Evolutionary conservation across 139 green algal genomes (phyloP).

Genomic region (Chlamydomonas incerta): DNA sequence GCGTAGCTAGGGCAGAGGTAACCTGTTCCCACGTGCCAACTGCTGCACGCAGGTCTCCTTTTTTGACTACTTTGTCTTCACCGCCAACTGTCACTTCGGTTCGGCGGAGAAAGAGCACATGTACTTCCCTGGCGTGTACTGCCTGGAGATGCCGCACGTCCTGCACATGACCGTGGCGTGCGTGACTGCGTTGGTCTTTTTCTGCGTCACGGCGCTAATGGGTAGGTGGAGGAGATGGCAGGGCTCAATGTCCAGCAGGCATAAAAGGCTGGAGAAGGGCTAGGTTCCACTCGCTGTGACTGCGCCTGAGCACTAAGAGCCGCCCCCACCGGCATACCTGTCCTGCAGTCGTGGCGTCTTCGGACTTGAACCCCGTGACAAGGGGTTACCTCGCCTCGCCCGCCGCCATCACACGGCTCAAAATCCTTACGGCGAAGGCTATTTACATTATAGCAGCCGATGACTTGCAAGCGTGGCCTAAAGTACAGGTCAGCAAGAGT

Average conservation of each 20-base stretch:
- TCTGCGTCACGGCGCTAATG: slow-evolving; percentile 29
- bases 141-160: slow-evolving; percentile 52
- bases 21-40: too few relatives aligned
- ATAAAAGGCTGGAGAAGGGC: too few relatives aligned
- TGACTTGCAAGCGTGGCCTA: background rate
- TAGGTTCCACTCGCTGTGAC: too few relatives aligned
- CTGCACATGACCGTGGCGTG: slow-evolving; percentile 31
- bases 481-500: too few relatives aligned
- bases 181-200: background rate
- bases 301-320: too few relatives aligned
- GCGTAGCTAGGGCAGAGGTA: too few relatives aligned
- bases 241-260: background rate
- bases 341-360: slow-evolving; percentile 7
- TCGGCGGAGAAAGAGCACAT: background rate
- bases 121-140: slow-evolving; percentile 29
- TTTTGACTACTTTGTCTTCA: slow-evolving; percentile 35
- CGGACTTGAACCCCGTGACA: slow-evolving; percentile 39
- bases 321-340: too few relatives aligned
- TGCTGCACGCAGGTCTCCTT: slow-evolving; percentile 5
- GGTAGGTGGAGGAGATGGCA: background rate
- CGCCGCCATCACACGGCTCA: slow-evolving; percentile 16
- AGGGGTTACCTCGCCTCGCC: slow-evolving; percentile 14
- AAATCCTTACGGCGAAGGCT: slow-evolving; percentile 34
- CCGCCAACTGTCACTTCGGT: slow-evolving; percentile 22
- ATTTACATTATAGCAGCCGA: slow-evolving; percentile 16